Evolutionary conservation across 2,329 filamentous ascomycete genomes (phyloP), one percentile per base, ranked within the genome.

Genomic region (Colletotrichum shisoi): DNA sequence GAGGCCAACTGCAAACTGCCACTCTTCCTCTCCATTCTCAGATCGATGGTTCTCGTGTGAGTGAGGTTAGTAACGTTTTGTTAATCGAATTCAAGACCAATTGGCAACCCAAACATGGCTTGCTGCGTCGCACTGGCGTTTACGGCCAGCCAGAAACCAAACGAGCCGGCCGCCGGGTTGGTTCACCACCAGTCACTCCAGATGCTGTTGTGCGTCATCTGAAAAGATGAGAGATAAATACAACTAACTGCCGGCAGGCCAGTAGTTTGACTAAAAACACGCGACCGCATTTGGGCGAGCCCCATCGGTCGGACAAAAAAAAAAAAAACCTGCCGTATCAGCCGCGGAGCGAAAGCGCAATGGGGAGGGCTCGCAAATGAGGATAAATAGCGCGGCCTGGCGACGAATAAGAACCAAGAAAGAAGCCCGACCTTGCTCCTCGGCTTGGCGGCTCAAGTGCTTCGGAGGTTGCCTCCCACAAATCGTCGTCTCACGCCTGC

Each of bases 101-200:
- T 17, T 3, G 17, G 11, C 4, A n/a, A n/a, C n/a, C 5, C 21
- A 27, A 34, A 11, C 9, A 27, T 7, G 24, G n/a, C 9, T 3
- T 15, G 27, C 19, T 24, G 0, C 12, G 17, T 45, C 1, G 17
- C 27, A 21, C 39, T 60, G 40, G 62, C 3, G 54, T 17, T n/a
- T 45, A 4, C 46, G 27, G 46, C 27, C 31, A 60, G 56, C 46
- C 39, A 45, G 39, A 13, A 21, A 3, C 7, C 3, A 4, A 37
- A 39, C 1, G 12, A 52, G 15, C 1, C 4, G 17, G 9, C 1
- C 1, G 5, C 19, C 45, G 42, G 52, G 6, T 52, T 8, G 19
- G 48, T 34, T 24, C 52, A 45, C 39, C 17, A 27, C 63, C 45
- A 67, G 57, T 40, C 40, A 19, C 3, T 46, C 4, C 1, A 37